phyloP scores from a whole-genome alignment of 1,284 basidiomycete species.

The Inonotus hispidus region DNA sequence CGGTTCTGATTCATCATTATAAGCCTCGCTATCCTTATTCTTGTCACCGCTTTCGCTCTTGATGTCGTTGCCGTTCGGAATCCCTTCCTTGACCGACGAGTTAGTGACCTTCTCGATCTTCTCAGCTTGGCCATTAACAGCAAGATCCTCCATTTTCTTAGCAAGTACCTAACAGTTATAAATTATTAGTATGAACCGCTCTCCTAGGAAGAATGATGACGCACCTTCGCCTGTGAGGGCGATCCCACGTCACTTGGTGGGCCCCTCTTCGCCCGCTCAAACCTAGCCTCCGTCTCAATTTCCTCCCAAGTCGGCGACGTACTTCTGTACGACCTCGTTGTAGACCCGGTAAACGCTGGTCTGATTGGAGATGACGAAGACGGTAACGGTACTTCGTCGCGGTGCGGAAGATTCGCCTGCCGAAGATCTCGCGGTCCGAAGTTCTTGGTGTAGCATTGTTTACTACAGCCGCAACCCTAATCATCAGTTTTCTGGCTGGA shows the following conservation, averaged over 20 bases:
- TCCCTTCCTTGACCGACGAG: not conserved
- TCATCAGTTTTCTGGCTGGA: not conserved
- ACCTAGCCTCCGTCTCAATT: slow-evolving; percentile 3
- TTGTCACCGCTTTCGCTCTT: not conserved
- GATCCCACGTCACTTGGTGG: slow-evolving; percentile 5
- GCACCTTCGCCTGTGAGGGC: slow-evolving; percentile 1
- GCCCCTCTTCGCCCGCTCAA: slow-evolving; percentile 15
- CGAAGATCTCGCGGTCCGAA: slow-evolving; percentile 71
- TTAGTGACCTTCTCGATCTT: not conserved
- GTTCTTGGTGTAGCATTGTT: slow-evolving; percentile 65
- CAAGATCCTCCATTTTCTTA: slow-evolving; percentile 3
- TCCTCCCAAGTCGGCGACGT: slow-evolving; percentile 18
- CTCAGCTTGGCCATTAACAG: not conserved
- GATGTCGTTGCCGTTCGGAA: not conserved
- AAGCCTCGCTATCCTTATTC: not conserved
- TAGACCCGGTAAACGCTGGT: slow-evolving; percentile 16
- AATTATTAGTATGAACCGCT: not conserved
- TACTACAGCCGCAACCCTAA: slow-evolving; percentile 37
- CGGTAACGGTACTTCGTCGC: slow-evolving; percentile 26
- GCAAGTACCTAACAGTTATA: not conserved
- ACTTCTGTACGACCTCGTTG: slow-evolving; percentile 18
- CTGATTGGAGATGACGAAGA: slow-evolving; percentile 18
- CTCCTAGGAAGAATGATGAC: not conserved
- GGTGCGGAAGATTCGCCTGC: slow-evolving; percentile 63
- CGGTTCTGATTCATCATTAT: not conserved